These are phyloP conservation scores for Abrus pulchellus DNA, from an alignment of 306 rosid species.

Conservation along the genomic window DNA sequence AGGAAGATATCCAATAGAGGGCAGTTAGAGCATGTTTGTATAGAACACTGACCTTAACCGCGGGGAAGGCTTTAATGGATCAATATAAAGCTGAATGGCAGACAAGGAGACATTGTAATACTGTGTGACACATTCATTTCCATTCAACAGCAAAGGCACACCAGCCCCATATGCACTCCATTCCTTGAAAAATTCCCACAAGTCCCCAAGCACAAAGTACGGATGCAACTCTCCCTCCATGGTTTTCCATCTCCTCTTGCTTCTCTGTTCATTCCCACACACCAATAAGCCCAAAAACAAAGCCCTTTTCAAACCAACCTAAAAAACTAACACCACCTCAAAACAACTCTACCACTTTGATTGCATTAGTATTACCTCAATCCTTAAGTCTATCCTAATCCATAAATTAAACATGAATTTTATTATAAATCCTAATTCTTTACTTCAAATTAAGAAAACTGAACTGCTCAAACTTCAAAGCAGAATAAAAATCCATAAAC, in stretches of 20 bases:
- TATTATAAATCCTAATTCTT: background rate
- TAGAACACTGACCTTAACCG: constrained; percentile 58
- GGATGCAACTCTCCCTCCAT: constrained; percentile 59
- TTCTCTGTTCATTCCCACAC: constrained; percentile 57
- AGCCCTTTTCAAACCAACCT: background rate
- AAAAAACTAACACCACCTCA: background rate
- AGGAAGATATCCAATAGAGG: background rate
- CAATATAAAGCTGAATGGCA: constrained; percentile 75
- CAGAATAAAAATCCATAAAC: background rate
- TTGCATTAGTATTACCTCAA: background rate
- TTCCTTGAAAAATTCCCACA: constrained; percentile 81
- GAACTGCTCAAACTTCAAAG: background rate
- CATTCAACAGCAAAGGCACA: constrained; percentile 75
- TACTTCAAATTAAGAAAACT: background rate
- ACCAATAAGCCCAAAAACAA: constrained; percentile 35
- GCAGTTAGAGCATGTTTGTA: background rate
- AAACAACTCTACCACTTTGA: background rate
- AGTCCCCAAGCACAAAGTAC: constrained; percentile 77
- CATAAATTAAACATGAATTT: background rate
- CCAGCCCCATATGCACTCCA: constrained; percentile 88
- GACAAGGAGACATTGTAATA: constrained; percentile 81
- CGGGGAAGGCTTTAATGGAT: constrained; percentile 64
- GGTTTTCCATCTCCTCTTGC: constrained; percentile 62
- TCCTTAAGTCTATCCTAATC: constrained; percentile 16
- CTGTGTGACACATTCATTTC: constrained; percentile 75